Evolutionary conservation across 2,329 filamentous ascomycete genomes (phyloP).

Genomic region (Penicillium corylophilum): DNA sequence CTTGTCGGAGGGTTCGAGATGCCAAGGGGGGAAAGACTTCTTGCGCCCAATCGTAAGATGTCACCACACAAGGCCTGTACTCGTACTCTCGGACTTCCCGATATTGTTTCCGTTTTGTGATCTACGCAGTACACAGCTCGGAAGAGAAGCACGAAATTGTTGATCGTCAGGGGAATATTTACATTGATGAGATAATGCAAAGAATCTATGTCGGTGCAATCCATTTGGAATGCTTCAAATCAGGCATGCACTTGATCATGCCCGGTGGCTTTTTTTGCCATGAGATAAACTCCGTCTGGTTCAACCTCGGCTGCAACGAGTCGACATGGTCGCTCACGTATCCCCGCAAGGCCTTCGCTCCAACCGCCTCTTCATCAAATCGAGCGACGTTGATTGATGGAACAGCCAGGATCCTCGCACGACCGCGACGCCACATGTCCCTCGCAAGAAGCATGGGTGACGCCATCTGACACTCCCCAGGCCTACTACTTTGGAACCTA

Average conservation of each 20-base stretch:
- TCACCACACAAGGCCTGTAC: constrained; percentile 3
- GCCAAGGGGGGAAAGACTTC: constrained; percentile 6
- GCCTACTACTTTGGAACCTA: no score
- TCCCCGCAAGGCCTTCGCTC: constrained; percentile 54
- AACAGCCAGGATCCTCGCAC: constrained; percentile 33
- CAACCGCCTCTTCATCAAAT: constrained; percentile 43
- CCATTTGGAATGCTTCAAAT: constrained; percentile 8
- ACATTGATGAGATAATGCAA: neutral
- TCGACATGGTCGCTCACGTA: constrained; percentile 36
- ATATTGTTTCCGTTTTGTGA: neutral
- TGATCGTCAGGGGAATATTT: neutral
- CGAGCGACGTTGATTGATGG: constrained; percentile 30
- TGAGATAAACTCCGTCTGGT: constrained; percentile 11
- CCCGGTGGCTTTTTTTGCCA: constrained; percentile 23
- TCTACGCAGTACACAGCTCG: neutral
- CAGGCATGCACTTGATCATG: constrained; percentile 22
- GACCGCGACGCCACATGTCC: no score
- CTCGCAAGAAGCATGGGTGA: no score
- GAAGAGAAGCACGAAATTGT: neutral
- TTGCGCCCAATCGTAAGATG: constrained; percentile 8
- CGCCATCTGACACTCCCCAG: no score
- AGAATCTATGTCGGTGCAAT: constrained; percentile 4
- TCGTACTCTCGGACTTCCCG: neutral
- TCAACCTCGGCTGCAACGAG: neutral
- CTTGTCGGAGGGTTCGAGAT: neutral